Base-by-base conservation (phyloP, 2,329 filamentous ascomycete genomes). In the Geosmithia flava region DNA sequence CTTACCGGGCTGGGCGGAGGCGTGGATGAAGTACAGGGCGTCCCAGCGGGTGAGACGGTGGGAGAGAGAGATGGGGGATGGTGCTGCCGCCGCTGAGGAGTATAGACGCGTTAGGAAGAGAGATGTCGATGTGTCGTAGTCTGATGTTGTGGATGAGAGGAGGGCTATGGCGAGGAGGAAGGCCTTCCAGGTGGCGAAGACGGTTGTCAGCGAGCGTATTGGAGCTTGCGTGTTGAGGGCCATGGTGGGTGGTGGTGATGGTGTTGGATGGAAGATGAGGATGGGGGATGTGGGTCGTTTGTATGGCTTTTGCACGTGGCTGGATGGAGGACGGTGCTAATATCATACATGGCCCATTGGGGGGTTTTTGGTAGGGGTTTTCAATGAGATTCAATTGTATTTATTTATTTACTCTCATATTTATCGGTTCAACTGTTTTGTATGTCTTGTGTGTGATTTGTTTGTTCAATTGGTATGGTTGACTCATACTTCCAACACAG, bases 51-150 rank as follows among this genome's bases (percentile, higher is more conserved):
- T 80, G 50, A 93, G 68, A 72, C 64, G 19, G 71, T 62, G 2
- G 84, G 55, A 11, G 47, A 52, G 23, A 10, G 17, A 11, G 33
- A 49, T 44, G 20, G 78, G 64, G 45, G 65, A 58, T 13, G 68
- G 49, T 46, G 60, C 56, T 57, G 49, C 49, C 57, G 7, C 29
- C 29, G 29, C 6, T 5, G 10, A 13, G 33, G 33, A 16, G 55
- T 66, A 51, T 53, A 65, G 44, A 48, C 54, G 53, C 48, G 60
- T 55, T 53, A 72, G 63, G 53, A 68, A 59, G 66, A 73, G 57
- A 40, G 74, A 73, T 7, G 76, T 82, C 7, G 85, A 91, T n/a
- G 86, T 90, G 65, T 94, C 87, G 62, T 93, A 94, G 54, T 77
- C 78, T 16, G 76, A 76, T 50, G 72, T 78, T 44, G 76, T 61